Evolutionary conservation across 1,284 basidiomycete species (phyloP), one percentile per base, ranked within the genome.

Genomic region (Boletus sp.): DNA sequence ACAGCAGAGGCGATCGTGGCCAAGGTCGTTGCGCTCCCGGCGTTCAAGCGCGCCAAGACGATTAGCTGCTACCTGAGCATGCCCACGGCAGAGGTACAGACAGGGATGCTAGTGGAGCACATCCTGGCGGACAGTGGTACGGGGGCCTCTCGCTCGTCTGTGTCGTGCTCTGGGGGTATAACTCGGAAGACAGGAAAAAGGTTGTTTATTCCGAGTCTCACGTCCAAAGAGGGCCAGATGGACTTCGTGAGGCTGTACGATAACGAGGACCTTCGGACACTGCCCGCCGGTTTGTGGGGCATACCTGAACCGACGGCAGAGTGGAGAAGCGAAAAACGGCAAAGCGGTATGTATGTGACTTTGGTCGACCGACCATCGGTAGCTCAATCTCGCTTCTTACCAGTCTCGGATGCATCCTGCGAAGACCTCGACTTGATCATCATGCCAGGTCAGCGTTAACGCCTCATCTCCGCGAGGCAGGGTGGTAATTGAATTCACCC

Each of bases 61-160:
- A 61, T 88, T 25, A 81, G 84, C 68, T 90, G 88, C 64, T 90
- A 84, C 62, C 70, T 90, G 39, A 88, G 79, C 66, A 89, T 90
- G 87, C 83, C 84, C 12, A 62, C 73, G 9, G 83, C 75, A 8
- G 88, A 90, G 58, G 70, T 82, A 34, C 74, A 83, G 56, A 89
- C 88, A 1, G 60, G 71, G 8, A 57, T 61, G 1, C 59, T 89
- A 39, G 44, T 64, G 4, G 41, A 52, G 14, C 25, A 46, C 8
- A 52, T 65, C 23, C 43, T 69, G 14, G 49, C 54, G 17, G 54
- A 68, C 54, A 42, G 17, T 8, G 56, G 66, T 69, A 49, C 20
- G 63, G 13, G 2, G 6, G 5, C 16, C 10, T 44, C 16, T 27
- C 19, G 34, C 34, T 49, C n/a, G 13, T 50, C n/a, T 19, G 9